A percentile compares a stretch with the other conserved stretches of the same genome.
Evolutionary conservation across 1,284 basidiomycete species (phyloP).

Genomic region (Leccinum huronense): DNA sequence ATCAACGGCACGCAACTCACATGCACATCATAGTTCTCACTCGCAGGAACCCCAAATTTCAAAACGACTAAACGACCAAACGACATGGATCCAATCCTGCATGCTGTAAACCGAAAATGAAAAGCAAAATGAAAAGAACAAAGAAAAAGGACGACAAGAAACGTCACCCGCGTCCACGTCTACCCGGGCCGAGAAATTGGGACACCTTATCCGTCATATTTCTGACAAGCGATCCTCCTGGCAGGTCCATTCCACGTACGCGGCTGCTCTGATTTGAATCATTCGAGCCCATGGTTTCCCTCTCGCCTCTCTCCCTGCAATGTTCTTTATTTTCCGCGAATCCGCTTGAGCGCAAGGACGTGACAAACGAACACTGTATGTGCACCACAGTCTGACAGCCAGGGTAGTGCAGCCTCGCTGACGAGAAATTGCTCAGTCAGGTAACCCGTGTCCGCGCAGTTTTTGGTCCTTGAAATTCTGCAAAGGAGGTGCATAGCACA

Average conservation of each 20-base stretch:
- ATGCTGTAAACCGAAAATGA: background rate
- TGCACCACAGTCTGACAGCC: background rate
- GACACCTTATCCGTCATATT: background rate
- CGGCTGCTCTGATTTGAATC: background rate
- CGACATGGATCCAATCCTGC: background rate
- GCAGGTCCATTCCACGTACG: background rate
- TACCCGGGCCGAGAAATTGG: background rate
- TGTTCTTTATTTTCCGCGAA: background rate
- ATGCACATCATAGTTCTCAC: background rate
- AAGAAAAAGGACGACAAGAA: background rate
- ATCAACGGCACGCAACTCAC: background rate
- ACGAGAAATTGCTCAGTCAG: background rate
- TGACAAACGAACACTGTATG: background rate
- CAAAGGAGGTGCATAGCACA: background rate
- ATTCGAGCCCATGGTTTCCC: background rate
- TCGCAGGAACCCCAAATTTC: background rate
- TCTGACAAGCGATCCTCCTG: background rate
- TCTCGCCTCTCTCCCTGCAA: background rate
- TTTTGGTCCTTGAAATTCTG: background rate
- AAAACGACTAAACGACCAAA: background rate
- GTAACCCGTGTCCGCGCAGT: background rate
- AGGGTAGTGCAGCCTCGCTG: constrained; percentile 3
- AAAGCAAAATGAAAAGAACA: background rate
- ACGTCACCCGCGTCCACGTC: background rate
- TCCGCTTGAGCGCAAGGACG: background rate